Evolutionary conservation across 129 eudicot genomes (phyloP).

Genomic region (Heracleum sosnowskyi): DNA sequence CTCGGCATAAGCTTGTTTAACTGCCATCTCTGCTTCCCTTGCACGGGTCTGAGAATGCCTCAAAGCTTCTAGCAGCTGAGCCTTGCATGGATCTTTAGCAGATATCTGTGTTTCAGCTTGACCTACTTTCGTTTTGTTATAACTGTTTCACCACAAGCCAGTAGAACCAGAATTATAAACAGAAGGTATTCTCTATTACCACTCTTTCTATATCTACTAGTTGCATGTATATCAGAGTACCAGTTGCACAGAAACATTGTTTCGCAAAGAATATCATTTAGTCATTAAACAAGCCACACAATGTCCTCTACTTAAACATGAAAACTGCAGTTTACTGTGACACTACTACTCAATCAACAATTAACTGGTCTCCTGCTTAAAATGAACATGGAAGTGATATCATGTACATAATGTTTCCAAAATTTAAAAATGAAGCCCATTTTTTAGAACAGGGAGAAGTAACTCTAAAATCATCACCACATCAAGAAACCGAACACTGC

Average conservation of each 20-base stretch:
- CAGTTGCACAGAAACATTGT: neutral
- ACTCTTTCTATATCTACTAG: neutral
- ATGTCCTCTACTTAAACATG: neutral
- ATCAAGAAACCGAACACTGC: neutral
- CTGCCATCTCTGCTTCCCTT: slow-evolving; percentile 88
- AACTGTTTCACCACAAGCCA: slow-evolving; percentile 18
- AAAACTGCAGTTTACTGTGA: neutral
- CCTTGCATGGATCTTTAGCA: slow-evolving; percentile 47
- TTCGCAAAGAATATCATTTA: neutral
- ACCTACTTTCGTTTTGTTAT: slow-evolving; percentile 21
- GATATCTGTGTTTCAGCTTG: slow-evolving; percentile 2
- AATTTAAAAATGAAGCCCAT: neutral
- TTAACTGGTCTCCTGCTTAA: neutral
- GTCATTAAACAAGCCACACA: neutral
- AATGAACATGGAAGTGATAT: neutral
- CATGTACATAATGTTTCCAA: neutral
- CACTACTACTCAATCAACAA: neutral
- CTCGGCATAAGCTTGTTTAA: slow-evolving; percentile 64
- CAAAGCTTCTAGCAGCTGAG: slow-evolving; percentile 73
- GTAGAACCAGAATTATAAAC: neutral
- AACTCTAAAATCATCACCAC: neutral
- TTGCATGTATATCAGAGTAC: neutral
- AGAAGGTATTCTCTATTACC: neutral
- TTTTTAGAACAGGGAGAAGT: neutral
- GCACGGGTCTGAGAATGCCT: slow-evolving; percentile 95